Evolutionary conservation across 2,329 filamentous ascomycete genomes (phyloP).

Genomic region (Colletotrichum orbiculare): DNA sequence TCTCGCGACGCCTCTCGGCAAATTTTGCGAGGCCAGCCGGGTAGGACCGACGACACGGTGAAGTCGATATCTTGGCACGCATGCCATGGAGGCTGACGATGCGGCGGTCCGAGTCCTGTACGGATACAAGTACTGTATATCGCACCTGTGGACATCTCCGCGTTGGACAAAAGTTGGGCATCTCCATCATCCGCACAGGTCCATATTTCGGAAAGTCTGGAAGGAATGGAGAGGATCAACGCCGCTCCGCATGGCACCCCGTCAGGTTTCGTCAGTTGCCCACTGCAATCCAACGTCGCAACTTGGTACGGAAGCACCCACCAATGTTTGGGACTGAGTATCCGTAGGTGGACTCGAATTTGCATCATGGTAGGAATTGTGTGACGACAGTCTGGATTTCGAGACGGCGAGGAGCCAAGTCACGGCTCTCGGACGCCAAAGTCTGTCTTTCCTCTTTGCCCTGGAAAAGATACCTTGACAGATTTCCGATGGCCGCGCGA

Average conservation of each 20-base stretch:
- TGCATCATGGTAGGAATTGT: slow-evolving; percentile 3
- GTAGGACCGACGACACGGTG: slow-evolving; percentile 1
- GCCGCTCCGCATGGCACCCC: slow-evolving; percentile 12
- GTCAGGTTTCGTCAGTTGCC: slow-evolving; percentile 26
- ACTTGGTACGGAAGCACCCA: neutral
- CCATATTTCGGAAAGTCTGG: neutral
- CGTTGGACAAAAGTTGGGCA: no score
- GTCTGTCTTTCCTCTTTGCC: neutral
- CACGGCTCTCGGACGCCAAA: neutral
- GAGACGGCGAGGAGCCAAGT: neutral
- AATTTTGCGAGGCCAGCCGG: neutral
- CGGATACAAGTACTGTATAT: no score
- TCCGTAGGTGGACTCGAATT: neutral
- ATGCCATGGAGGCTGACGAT: neutral
- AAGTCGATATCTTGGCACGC: neutral
- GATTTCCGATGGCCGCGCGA: no score
- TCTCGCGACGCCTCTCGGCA: slow-evolving; percentile 8
- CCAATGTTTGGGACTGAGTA: no score
- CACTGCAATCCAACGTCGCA: slow-evolving; percentile 20
- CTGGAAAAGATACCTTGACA: slow-evolving; percentile 4
- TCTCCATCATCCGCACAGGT: no score
- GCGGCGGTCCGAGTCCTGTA: neutral
- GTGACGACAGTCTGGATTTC: neutral
- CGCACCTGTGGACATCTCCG: no score
- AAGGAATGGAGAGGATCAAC: slow-evolving; percentile 1